Percentiles rank a stretch among this genome's conserved stretches.
Evolutionary conservation across 805 yeast genomes (phyloP).

Genomic region (Candida krabiensis): DNA sequence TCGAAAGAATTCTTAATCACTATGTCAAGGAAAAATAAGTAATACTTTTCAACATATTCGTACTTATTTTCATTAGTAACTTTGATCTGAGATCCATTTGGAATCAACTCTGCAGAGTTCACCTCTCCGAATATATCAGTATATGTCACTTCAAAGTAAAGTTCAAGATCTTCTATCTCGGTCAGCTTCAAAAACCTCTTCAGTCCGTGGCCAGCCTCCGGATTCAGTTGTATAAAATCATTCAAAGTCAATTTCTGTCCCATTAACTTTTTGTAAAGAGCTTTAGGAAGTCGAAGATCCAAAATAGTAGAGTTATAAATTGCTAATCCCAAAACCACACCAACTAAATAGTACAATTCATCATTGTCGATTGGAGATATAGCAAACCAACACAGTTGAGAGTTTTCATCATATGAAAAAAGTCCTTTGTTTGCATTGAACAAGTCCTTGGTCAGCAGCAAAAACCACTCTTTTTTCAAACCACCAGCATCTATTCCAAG

Average conservation of each 20-base stretch:
- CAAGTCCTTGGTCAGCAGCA: constrained; percentile 64
- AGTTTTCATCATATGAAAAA: constrained; percentile 65
- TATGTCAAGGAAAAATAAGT: constrained; percentile 57
- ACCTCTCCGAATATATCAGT: constrained; percentile 46
- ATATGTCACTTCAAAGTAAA: constrained; percentile 62
- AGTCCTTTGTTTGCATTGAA: constrained; percentile 70
- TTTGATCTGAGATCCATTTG: constrained; percentile 51
- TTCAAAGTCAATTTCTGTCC: constrained; percentile 52
- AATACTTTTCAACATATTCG: constrained; percentile 62
- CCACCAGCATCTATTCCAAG: constrained; percentile 98
- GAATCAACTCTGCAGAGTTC: constrained; percentile 50
- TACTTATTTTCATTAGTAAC: constrained; percentile 63
- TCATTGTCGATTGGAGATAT: constrained; percentile 42
- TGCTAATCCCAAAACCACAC: constrained; percentile 86
- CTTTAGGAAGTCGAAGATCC: constrained; percentile 74
- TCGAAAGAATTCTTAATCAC: constrained; percentile 53
- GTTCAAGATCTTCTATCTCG: constrained; percentile 47
- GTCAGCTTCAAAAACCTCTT: constrained; percentile 44
- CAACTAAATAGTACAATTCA: constrained; percentile 73
- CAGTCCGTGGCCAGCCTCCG: constrained; percentile 59
- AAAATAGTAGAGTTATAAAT: constrained; percentile 86
- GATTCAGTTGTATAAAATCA: constrained; percentile 70
- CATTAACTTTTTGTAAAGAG: constrained; percentile 73
- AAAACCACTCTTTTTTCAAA: constrained; percentile 90
- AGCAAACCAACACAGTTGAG: constrained; percentile 76